These are phyloP conservation scores for Boechera stricta DNA, from an alignment of 345 rosid species.

Conservation along the genomic window DNA sequence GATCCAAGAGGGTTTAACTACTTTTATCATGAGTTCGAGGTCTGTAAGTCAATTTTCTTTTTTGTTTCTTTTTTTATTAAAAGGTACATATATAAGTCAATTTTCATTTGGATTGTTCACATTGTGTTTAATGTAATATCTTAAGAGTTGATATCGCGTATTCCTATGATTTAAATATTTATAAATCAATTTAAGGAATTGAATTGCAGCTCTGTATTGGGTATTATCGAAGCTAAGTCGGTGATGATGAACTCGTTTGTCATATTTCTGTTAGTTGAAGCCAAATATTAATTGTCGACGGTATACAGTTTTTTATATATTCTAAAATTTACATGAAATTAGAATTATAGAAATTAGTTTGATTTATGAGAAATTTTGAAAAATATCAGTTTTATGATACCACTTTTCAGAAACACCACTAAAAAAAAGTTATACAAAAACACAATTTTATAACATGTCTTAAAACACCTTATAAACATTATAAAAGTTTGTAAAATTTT, in stretches of 20 bases:
- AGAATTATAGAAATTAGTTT: background rate
- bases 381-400: too few relatives aligned
- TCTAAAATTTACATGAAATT: background rate
- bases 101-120: slow-evolving; percentile 30
- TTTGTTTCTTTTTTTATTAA: too few relatives aligned
- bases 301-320: too few relatives aligned
- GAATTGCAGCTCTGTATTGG: background rate
- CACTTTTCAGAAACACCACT: too few relatives aligned
- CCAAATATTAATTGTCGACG: background rate
- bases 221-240: background rate
- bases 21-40: background rate
- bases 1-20: slow-evolving; percentile 17
- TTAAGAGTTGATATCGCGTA: background rate
- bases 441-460: too few relatives aligned
- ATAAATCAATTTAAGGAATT: background rate
- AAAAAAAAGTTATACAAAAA: too few relatives aligned
- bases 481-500: too few relatives aligned
- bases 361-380: too few relatives aligned
- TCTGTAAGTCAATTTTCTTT: slow-evolving; percentile 8
- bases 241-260: background rate
- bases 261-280: background rate
- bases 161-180: background rate
- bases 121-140: background rate
- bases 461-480: too few relatives aligned
- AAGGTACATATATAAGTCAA: background rate